Conservation (phyloP, 768 basidiomycete species). For the Hygrocybe coccinea region DNA sequence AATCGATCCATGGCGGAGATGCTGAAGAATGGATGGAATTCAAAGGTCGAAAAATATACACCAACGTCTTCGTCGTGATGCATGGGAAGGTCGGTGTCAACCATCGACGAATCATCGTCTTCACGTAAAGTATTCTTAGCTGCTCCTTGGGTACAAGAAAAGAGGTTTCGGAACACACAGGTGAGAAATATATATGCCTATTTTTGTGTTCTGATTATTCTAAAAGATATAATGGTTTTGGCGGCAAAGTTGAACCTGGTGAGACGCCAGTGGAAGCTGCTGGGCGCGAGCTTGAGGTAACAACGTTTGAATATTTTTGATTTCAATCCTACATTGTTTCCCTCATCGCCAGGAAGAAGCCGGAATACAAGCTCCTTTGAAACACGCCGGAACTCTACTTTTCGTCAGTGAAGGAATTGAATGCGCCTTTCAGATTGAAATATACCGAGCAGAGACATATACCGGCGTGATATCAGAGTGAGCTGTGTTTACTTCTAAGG, state of each 20-base stretch:
- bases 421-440: slow-evolving; percentile 65
- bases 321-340: not conserved
- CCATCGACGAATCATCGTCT: not conserved
- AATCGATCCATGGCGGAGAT: slow-evolving; percentile 36
- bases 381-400: slow-evolving; percentile 58
- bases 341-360: slow-evolving; percentile 65
- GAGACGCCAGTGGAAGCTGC: slow-evolving; percentile 72
- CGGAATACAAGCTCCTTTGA: slow-evolving; percentile 62
- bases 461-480: slow-evolving; percentile 64
- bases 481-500: slow-evolving; percentile 21
- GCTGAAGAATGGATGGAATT: slow-evolving; percentile 47
- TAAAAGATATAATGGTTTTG: slow-evolving; percentile 77
- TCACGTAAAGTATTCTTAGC: slow-evolving; percentile 30
- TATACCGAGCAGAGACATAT: slow-evolving; percentile 63
- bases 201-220: slow-evolving; percentile 1
- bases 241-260: slow-evolving; percentile 74
- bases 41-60: slow-evolving; percentile 47
- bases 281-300: slow-evolving; percentile 63
- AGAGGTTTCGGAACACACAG: slow-evolving; percentile 65
- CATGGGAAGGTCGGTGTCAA: slow-evolving; percentile 39
- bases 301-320: not conserved
- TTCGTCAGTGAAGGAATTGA: slow-evolving; percentile 53
- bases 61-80: slow-evolving; percentile 64
- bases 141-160: slow-evolving; percentile 75
- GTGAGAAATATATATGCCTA: slow-evolving; percentile 33